Evolutionary conservation across 2,329 filamentous ascomycete genomes (phyloP).

Genomic region (Rosellinia necatrix): DNA sequence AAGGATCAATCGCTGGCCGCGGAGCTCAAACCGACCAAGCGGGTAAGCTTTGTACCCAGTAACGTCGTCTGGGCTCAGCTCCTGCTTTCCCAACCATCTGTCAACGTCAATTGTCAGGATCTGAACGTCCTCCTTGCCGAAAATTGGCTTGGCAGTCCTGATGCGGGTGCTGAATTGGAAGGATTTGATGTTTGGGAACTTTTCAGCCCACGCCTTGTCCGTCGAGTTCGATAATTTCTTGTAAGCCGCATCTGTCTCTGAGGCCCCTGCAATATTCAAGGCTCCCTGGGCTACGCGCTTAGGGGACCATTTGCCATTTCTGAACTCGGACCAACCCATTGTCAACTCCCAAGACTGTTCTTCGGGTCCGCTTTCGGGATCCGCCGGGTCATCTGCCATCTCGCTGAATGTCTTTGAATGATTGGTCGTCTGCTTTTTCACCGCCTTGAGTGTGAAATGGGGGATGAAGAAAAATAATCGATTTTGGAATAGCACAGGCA

Average conservation of each 20-base stretch:
- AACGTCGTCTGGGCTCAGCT: not conserved
- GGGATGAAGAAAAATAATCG: constrained; percentile 3
- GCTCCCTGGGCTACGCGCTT: not conserved
- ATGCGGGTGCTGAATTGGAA: not conserved
- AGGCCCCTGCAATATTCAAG: not conserved
- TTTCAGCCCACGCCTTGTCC: not conserved
- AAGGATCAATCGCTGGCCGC: not conserved
- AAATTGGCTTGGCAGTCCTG: not conserved
- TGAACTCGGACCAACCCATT: constrained; percentile 4
- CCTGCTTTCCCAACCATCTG: not conserved
- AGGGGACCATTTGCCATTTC: not conserved
- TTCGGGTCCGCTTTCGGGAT: not conserved
- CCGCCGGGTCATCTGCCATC: not conserved
- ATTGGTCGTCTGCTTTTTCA: not conserved
- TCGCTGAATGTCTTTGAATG: not conserved
- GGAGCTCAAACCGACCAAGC: not conserved
- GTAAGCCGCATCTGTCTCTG: not conserved
- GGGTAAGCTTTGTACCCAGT: not conserved
- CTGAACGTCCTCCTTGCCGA: not conserved
- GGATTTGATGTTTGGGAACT: not conserved
- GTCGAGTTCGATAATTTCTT: not conserved
- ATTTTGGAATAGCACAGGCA: not conserved
- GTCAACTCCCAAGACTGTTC: constrained; percentile 2
- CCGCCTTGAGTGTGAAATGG: not conserved
- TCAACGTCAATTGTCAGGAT: not conserved